Conservation (phyloP, 2,329 filamentous ascomycete genomes). For the Claviceps purpurea region DNA sequence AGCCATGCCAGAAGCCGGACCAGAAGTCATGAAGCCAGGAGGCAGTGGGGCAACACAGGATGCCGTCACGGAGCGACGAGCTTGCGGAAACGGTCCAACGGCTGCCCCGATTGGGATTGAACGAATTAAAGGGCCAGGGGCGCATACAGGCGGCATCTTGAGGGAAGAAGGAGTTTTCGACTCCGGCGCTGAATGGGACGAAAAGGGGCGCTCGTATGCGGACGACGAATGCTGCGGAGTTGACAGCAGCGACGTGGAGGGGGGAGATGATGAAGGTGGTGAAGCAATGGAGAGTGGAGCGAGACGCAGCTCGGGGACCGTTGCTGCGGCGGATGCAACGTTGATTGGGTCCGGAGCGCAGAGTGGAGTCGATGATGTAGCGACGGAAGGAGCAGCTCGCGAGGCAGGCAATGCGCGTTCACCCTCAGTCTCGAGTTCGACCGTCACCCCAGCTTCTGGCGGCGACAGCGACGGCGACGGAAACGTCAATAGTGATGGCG, state of each 20-base stretch:
- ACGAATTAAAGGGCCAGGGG: background rate
- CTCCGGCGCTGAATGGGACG: constrained; percentile 13
- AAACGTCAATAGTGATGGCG: background rate
- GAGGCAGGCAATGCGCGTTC: background rate
- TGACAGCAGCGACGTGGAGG: constrained; percentile 19
- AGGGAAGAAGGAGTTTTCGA: constrained; percentile 16
- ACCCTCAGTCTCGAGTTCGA: no score
- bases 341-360: constrained; percentile 4
- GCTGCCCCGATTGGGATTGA: constrained; percentile 1
- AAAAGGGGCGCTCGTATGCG: constrained; percentile 14
- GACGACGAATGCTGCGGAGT: constrained; percentile 13
- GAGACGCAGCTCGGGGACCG: constrained; percentile 17
- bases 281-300: constrained; percentile 22
- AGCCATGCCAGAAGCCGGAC: no score
- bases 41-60: constrained; percentile 8
- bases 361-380: constrained; percentile 23
- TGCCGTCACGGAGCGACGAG: constrained; percentile 8
- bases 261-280: constrained; percentile 12
- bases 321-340: constrained; percentile 8
- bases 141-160: constrained; percentile 44
- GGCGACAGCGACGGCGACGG: background rate
- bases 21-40: background rate
- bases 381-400: constrained; percentile 10
- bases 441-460: background rate
- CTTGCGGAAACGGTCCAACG: constrained; percentile 3